Conservation (phyloP, 345 rosid genomes). For the Ceriops decandra region DNA sequence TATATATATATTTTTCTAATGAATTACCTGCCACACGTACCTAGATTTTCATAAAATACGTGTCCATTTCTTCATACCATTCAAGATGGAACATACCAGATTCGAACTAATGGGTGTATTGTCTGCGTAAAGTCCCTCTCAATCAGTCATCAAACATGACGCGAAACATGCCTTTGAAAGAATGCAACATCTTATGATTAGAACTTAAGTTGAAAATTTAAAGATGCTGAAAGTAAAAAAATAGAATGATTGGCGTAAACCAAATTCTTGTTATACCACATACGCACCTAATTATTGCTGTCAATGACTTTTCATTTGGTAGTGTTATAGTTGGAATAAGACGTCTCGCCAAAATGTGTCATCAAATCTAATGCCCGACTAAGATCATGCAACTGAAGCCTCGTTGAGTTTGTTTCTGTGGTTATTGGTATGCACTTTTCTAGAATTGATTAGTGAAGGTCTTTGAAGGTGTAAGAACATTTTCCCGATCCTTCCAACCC, state of each 20-base stretch:
- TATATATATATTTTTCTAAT: too few relatives aligned
- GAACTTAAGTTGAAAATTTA: conserved; percentile 23
- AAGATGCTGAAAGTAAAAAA: conserved; percentile 21
- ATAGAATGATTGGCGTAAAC: conserved; percentile 10
- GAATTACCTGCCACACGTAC: too few relatives aligned
- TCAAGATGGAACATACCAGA: conserved; percentile 22
- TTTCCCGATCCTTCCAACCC: too few relatives aligned
- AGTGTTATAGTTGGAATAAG: conserved; percentile 37
- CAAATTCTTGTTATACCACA: conserved; percentile 2
- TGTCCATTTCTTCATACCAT: conserved; percentile 10
- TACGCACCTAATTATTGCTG: conserved; percentile 5
- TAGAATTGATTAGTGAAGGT: too few relatives aligned
- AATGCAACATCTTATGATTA: conserved; percentile 26
- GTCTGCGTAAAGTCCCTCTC: conserved; percentile 20
- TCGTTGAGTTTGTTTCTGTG: too few relatives aligned
- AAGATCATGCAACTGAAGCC: conserved; percentile 4
- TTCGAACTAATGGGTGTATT: conserved; percentile 8
- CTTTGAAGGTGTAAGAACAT: too few relatives aligned
- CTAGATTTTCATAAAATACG: background rate
- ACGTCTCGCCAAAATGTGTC: conserved; percentile 35
- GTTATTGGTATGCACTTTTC: too few relatives aligned
- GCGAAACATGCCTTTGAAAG: conserved; percentile 21
- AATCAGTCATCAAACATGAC: conserved; percentile 11
- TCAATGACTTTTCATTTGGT: conserved; percentile 30
- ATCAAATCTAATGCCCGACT: conserved; percentile 20